Evolutionary conservation across 805 yeast genomes (phyloP), one percentile per base, ranked within the genome.

Genomic region (Starmerella asiatica): DNA sequence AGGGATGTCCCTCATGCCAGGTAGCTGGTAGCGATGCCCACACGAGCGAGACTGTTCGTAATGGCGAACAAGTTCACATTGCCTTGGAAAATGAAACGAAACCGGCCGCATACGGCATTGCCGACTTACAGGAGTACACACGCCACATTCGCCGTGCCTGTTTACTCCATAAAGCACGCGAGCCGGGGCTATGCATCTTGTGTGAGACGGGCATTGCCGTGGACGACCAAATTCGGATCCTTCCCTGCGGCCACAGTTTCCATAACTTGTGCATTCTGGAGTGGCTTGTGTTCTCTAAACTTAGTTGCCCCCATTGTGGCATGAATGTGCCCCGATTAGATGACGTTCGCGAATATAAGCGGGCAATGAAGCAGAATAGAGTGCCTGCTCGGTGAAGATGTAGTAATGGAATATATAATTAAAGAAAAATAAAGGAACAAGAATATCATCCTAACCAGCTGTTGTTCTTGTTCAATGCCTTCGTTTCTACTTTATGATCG

Each of bases 301-400:
- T 85, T 1, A 76, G 82, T 50, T 82, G 94, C 55, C 93, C 94
- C 7, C 73, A 77, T 65, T 82, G 94, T 59, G 79, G 81, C 61
- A 77, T 24, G 84, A n/a, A n/a, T n/a, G n/a, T n/a, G n/a, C n/a
- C 28, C 28, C 14, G 9, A 24, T 24, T 24, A 9, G 12, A 9
- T 24, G 9, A 9, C 28, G 28, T 9, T 24, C 28, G 9, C 28
- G 14, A 14, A 9, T 24, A 9, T 24, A 9, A 24, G 9, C 14
- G 12, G 28, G 28, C 14, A 24, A 24, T 24, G 28, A 24, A 24
- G 9, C 14, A 9, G 14, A 24, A 24, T 24, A 24, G 14, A 24
- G 28, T 24, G 14, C 9, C 28, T 9, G 12, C 9, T 24, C 14
- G 28, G 28, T 14, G 14, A n/a, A n/a, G n/a, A 23, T 23, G 26